Evolutionary conservation across 192 early-diverging fungal genomes (phyloP), one percentile per base, ranked within the genome.

Genomic region (Umbelopsis ramanniana): DNA sequence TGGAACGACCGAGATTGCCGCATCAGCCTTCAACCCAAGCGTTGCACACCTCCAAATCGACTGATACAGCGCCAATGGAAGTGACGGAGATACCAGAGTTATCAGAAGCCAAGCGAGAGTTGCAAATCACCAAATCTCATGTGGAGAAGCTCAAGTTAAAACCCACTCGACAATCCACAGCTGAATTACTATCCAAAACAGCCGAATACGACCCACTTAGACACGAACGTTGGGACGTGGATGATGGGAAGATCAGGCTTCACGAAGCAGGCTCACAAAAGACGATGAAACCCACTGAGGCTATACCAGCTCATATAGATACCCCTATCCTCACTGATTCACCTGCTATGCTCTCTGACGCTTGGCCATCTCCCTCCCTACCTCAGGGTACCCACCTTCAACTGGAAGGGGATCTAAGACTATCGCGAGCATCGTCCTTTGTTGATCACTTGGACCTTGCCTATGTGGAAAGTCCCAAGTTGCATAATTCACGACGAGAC

Each of bases 371-470:
- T 1, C 57, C 57, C 11, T 11, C 33, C 1, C 24, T 8, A 33
- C 55, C 10, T 3, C 57, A 19, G 1, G 19, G 33, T 29, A 37
- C 11, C 12, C 57, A 63, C 11, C 23, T 26, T 1, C 29, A 63
- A 29, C 33, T 63, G 14, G 26, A 63, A 17, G 57, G 57, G 14
- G 57, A 63, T 63, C 57, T 63, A 6, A 8, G 57, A 6, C 57
- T 63, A 3, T 63, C 57, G 4, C 57, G 57, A 37, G 29, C 57
- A 37, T 63, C 57, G 14, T 63, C 57, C 11, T 63, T 63, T 63
- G 57, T 63, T 17, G 57, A 63, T 26, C 57, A 26, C 33, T 19
- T 63, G 33, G 57, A 63, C 19, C 26, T 63, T 2, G 29, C 57
- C 17, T 63, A 63, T 26, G 35, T 19, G 17, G 29, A 63, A 12